A percentile compares a stretch with the other conserved stretches of the same genome.
Evolutionary conservation across 1,284 basidiomycete genomes (phyloP).

Genomic region (Mycosarcoma maydis): DNA sequence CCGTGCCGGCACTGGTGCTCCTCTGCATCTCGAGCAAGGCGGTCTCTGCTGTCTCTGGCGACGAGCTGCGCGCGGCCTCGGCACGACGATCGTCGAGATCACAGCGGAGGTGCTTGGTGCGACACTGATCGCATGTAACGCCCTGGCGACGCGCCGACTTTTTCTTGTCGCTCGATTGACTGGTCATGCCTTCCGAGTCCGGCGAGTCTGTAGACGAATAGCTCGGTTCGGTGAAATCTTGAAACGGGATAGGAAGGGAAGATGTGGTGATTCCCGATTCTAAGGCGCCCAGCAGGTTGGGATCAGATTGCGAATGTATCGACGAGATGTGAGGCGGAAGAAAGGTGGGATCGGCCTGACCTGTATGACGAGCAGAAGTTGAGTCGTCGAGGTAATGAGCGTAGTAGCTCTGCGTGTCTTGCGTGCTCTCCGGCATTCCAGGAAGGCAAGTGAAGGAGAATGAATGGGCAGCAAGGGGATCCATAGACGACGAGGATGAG

Average conservation of each 20-base stretch:
- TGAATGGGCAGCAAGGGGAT: slow-evolving; percentile 1
- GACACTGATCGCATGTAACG: slow-evolving; percentile 61
- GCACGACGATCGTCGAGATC: slow-evolving; percentile 49
- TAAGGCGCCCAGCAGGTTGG: slow-evolving; percentile 7
- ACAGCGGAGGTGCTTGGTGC: slow-evolving; percentile 60
- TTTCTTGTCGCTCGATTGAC: slow-evolving; percentile 30
- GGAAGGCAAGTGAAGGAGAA: slow-evolving; percentile 19
- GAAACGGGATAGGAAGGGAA: slow-evolving; percentile 11
- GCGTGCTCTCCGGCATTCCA: slow-evolving; percentile 2
- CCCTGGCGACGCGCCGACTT: slow-evolving; percentile 44
- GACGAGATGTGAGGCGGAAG: slow-evolving; percentile 9
- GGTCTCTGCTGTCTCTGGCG: slow-evolving; percentile 14
- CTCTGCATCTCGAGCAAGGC: slow-evolving; percentile 34
- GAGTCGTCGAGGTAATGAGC: slow-evolving; percentile 27
- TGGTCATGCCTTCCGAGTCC: slow-evolving; percentile 16
- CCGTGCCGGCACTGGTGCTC: slow-evolving; percentile 24
- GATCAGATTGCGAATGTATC: slow-evolving; percentile 1
- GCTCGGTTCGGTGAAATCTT: slow-evolving; percentile 3
- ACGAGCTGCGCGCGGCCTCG: slow-evolving; percentile 22
- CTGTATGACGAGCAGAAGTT: not conserved
- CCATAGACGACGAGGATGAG: slow-evolving; percentile 9
- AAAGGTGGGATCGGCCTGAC: slow-evolving; percentile 9
- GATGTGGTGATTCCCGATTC: slow-evolving; percentile 9
- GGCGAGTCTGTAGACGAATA: slow-evolving; percentile 6
- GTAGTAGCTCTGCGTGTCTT: slow-evolving; percentile 23